Evolutionary conservation across 345 rosid species (phyloP), one percentile per base, ranked within the genome.

Genomic region (Tarenaya hassleriana): DNA sequence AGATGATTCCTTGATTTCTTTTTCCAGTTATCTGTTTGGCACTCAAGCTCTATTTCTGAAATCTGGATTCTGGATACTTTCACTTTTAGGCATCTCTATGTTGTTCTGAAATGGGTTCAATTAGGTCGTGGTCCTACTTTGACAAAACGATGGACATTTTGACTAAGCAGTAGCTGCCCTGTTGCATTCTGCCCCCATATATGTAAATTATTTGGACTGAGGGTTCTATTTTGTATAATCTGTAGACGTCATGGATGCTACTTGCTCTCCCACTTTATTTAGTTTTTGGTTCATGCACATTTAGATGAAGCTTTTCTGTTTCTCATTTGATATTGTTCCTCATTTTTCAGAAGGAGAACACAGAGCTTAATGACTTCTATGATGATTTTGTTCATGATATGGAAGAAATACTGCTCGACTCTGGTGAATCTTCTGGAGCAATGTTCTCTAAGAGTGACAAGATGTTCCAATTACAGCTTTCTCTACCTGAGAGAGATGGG

Each of bases 361-460:
- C 71, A 62, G 81, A 85, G 64, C 75, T 62, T 32, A 66, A 71
- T 56, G 83, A 78, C 46, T 75, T 76, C 63, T 77, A 81, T 49
- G 86, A 85, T 68, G 98, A 88, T 54, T 68, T 88, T 75, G 89
- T 92, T 54, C 83, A 85, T 63, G 99, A 92, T 56, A 92, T 88
- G 99, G 95, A 92, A 74, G 94, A 92, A 69, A 77, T 92, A 66
- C 69, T 92, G 64, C 91, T 92, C 0, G 91, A 88, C 54, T 80
- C 86, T 48, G 58, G 66, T 24, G 95, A 81, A 52, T 83, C 95
- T 68, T 79, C 80, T 37, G 79, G 87, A 56, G 59, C 79, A 43
- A 72, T 73, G 66, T 77, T 75, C 71, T 50, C 77, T 40, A 82
- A 69, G 62, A 79, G 59, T 63, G 76, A 69, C 62, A 71, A 52